These are phyloP conservation scores for Boletellus deceptivus DNA, from an alignment of 1,284 basidiomycete species.

Conservation along the genomic window DNA sequence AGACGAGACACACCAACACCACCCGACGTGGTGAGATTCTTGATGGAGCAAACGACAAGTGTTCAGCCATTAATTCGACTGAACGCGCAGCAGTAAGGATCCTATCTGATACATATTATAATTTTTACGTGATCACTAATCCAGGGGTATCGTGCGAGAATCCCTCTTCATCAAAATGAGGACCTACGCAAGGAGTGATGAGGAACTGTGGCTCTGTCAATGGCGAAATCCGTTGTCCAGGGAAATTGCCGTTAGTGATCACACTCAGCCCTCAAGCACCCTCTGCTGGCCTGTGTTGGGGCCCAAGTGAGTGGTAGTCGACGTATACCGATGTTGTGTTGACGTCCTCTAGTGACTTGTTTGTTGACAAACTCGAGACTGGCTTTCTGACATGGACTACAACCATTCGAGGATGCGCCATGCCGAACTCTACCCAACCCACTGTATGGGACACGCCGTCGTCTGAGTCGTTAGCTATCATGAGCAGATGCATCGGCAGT, in stretches of 20 bases:
- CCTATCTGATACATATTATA: conserved; percentile 3
- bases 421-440: conserved; percentile 38
- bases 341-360: conserved; percentile 40
- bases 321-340: not conserved
- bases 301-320: conserved; percentile 19
- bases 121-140: conserved; percentile 12
- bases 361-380: conserved; percentile 77
- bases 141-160: conserved; percentile 72
- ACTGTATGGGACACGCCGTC: conserved; percentile 70
- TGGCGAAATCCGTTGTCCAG: conserved; percentile 74
- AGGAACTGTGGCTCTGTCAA: conserved; percentile 79
- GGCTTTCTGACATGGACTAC: conserved; percentile 88
- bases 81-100: conserved; percentile 63
- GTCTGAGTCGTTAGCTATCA: conserved; percentile 54
- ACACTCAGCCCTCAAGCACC: conserved; percentile 45
- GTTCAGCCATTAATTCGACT: conserved; percentile 81
- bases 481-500: conserved; percentile 50
- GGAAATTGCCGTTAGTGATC: conserved; percentile 51
- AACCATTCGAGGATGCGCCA: conserved; percentile 67
- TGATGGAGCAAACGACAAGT: conserved; percentile 68
- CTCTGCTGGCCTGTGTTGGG: conserved; percentile 44
- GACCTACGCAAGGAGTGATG: conserved; percentile 66
- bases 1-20: conserved; percentile 72
- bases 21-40: conserved; percentile 66
- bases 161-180: conserved; percentile 83